These are phyloP conservation scores for Anthracocystis panici-leucophaei DNA, from an alignment of 1,284 basidiomycete genomes.

Conservation along the genomic window DNA sequence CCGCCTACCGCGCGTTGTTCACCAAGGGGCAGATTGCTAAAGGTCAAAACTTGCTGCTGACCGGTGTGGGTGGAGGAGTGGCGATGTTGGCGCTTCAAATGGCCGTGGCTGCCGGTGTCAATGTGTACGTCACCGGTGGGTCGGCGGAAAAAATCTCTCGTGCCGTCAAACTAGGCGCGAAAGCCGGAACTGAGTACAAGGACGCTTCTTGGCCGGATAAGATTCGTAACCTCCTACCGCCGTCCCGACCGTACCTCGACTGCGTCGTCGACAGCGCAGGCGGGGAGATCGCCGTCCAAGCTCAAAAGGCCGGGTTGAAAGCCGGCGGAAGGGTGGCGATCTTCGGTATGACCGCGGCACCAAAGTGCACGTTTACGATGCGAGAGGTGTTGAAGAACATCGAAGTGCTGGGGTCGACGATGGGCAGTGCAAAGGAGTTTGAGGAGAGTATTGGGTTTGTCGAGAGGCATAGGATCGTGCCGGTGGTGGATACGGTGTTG, in stretches of 20 bases:
- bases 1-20: conserved; percentile 84
- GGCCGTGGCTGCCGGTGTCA: conserved; percentile 80
- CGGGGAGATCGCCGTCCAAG: conserved; percentile 78
- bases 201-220: conserved; percentile 78
- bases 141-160: conserved; percentile 78
- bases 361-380: conserved; percentile 79
- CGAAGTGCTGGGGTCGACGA: conserved; percentile 79
- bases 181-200: conserved; percentile 82
- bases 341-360: conserved; percentile 76
- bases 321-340: conserved; percentile 79
- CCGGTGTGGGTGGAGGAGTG: conserved; percentile 76
- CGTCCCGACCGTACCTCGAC: conserved; percentile 73
- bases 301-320: conserved; percentile 75
- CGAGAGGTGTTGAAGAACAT: conserved; percentile 82
- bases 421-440: conserved; percentile 85
- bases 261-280: conserved; percentile 85
- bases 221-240: conserved; percentile 74
- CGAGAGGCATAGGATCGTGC: conserved; percentile 77
- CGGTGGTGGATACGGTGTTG: conserved; percentile 80
- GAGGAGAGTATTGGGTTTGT: conserved; percentile 80
- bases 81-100: conserved; percentile 82
- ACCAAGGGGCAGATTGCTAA: conserved; percentile 77
- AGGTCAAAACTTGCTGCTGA: conserved; percentile 81
- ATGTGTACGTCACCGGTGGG: conserved; percentile 85
- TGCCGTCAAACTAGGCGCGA: conserved; percentile 80